phyloP scores from a whole-genome alignment of 345 rosid species.

The Murraya koenigii region DNA sequence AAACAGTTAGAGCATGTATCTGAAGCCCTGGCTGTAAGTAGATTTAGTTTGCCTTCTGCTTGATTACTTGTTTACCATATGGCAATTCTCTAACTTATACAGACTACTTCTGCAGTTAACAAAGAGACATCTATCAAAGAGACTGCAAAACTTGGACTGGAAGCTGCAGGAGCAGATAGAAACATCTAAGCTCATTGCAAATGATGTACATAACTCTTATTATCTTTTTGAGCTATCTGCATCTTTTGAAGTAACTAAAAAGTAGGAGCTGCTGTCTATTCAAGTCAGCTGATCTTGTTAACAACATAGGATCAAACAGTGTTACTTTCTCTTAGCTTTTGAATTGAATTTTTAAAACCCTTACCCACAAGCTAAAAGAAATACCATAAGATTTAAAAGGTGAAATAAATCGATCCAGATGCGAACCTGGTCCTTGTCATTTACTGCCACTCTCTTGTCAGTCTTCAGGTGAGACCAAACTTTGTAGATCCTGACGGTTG shows the following conservation, averaged over 20 bases:
- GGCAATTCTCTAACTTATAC: not conserved
- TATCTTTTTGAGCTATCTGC: conserved; percentile 5
- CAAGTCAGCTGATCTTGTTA: not conserved
- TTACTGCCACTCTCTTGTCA: not conserved
- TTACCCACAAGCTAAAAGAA: not conserved
- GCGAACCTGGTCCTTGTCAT: not conserved
- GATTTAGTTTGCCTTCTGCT: not conserved
- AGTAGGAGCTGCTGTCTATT: too few species aligned
- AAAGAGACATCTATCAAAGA: conserved; percentile 77
- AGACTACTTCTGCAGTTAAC: conserved; percentile 55
- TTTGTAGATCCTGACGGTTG: not conserved
- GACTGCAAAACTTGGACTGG: conserved; percentile 77
- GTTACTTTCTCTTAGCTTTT: not conserved
- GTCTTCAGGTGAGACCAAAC: not conserved
- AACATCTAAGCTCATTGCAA: conserved; percentile 60
- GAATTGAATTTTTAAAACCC: not conserved
- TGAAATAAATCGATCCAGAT: not conserved
- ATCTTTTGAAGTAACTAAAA: not conserved
- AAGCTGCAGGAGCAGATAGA: conserved; percentile 78
- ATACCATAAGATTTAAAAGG: not conserved
- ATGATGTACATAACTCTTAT: conserved; percentile 40
- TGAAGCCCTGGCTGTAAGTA: conserved; percentile 68
- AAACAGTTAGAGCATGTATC: conserved; percentile 82
- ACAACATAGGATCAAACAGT: not conserved
- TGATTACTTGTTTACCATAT: not conserved